Evolutionary conservation across 1,284 basidiomycete genomes (phyloP), one percentile per base, ranked within the genome.

Genomic region (Xerocomus nothofagi): DNA sequence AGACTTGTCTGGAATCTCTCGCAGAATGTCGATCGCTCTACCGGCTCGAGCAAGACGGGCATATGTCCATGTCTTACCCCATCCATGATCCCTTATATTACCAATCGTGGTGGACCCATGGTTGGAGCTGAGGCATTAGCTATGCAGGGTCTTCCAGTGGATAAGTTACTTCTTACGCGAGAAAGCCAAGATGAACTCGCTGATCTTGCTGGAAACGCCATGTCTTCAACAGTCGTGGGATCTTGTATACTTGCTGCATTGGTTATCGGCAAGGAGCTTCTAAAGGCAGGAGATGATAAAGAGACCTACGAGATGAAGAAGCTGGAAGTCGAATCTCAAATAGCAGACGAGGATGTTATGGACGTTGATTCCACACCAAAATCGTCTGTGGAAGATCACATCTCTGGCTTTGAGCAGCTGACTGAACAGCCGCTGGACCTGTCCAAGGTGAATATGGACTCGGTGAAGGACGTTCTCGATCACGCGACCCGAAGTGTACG

Each of bases 1-100:
- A 91, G 88, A 1, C 76, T 87, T 70, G 89, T 97, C 2, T 98
- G 94, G 95, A 98, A 98, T 69, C 77, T 98, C n/a, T 95, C 92
- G 4, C 94, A 98, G 69, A 98, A 98, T 58, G 95, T 98, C 26
- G 92, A 94, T 68, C 83, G 93, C 14, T 90, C 89, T 36, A 91
- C 87, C 33, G 90, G 89, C 4, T 86, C 89, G 0, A 83, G 80
- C 51, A 86, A 85, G 66, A 76, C 86, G 2, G 94, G 93, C 8
- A 89, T 96, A 39, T 91, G 88, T 51, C 91, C 91, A 1, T 98
- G 94, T 68, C 79, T 98, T 17, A 98, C 94, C 0, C 94, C 94
- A 0, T 88, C 91, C 30, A 97, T 97, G 89, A 98, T 98, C 55
- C 92, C 95, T 0, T 98, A 93, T 66, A 88, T 97, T 62, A 93